Base-by-base conservation (phyloP, 2,329 filamentous ascomycete genomes). In the Trichophyton simii region DNA sequence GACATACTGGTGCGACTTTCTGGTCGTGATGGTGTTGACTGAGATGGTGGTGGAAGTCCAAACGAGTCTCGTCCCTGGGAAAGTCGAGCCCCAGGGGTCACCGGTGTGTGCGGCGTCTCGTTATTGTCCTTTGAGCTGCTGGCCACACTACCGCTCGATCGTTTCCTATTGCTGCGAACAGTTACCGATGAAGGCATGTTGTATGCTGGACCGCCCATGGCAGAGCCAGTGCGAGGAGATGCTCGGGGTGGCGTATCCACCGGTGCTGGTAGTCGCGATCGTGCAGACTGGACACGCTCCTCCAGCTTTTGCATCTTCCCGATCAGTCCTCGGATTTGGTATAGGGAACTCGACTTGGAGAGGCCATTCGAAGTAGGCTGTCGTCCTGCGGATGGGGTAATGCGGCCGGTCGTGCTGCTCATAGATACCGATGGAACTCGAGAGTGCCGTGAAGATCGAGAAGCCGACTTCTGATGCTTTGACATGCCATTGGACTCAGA, bases 261-360 rank as follows among this genome's bases (percentile, higher is more conserved):
- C 1, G 91, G 89, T 1, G 87, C 89, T 1, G 94, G 94, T 20
- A 99, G 82, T 75, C 94, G 96, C 44, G 92, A 96, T 67, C 91
- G 86, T 18, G 87, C 94, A 25, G 87, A 90, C 64, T 97, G 91
- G 8, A 99, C 92, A 52, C 94, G 84, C 65, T 94, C 89, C 73
- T 97, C 94, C 64, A 99, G 85, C 67, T 90, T 89, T 75, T 96
- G 90, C 91, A 97, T 96, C 76, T 97, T 94, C 31, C 90, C 91
- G 62, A 95, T 96, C 66, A 99, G 85, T 34, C 87, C 88, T 65
- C 92, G 89, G 69, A 99, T 95, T 72, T 99, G 94, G 66, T 88
- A 88, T 58, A 99, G 83, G 1, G 94, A 97, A 65, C 83, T 81
- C 34, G 84, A 65, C 48, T 61, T 65, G 20, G 61, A 61, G 9